Percentiles rank a stretch among this genome's conserved stretches.
These are phyloP conservation scores for Arabis alpina DNA, from an alignment of 345 rosid genomes.

Conservation along the genomic window DNA sequence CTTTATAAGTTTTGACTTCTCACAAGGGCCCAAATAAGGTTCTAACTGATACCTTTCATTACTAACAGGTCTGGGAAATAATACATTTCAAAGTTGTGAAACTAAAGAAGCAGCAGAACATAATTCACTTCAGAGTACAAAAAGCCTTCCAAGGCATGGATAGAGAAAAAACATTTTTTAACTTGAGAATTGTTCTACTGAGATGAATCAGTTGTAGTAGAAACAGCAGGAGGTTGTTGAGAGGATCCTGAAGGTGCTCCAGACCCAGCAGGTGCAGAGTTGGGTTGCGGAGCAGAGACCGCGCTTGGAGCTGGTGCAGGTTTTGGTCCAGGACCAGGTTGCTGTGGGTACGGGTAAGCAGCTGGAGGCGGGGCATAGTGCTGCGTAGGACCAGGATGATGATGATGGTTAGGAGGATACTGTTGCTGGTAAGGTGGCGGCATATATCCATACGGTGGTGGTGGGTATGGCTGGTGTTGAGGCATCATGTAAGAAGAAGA, in stretches of 20 bases:
- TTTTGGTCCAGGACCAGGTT: conserved; percentile 40
- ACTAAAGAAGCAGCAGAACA: conserved; percentile 1
- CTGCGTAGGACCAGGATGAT: conserved; percentile 42
- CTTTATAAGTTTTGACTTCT: too few relatives aligned
- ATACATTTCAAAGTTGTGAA: conserved; percentile 11
- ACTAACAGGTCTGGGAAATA: background rate
- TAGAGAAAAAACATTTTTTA: conserved; percentile 8
- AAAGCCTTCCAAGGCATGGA: background rate
- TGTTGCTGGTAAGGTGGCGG: conserved; percentile 71
- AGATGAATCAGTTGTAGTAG: conserved; percentile 21
- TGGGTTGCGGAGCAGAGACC: conserved; percentile 22
- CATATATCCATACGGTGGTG: conserved; percentile 72
- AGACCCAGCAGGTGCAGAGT: conserved; percentile 29
- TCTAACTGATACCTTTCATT: background rate
- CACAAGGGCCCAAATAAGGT: too few relatives aligned
- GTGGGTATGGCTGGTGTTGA: conserved; percentile 54
- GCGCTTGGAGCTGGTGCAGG: conserved; percentile 23
- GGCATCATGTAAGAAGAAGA: conserved; percentile 61
- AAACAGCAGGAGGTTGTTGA: conserved; percentile 26
- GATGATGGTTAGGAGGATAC: conserved; percentile 58
- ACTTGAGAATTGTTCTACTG: conserved; percentile 22
- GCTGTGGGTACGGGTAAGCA: conserved; percentile 49
- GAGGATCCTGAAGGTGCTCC: conserved; percentile 33
- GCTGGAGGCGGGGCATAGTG: conserved; percentile 47
- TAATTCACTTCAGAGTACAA: conserved; percentile 22